A percentile compares a stretch with the other conserved stretches of the same genome.
Evolutionary conservation across 306 rosid species (phyloP).

Genomic region (Sicyos edulis): DNA sequence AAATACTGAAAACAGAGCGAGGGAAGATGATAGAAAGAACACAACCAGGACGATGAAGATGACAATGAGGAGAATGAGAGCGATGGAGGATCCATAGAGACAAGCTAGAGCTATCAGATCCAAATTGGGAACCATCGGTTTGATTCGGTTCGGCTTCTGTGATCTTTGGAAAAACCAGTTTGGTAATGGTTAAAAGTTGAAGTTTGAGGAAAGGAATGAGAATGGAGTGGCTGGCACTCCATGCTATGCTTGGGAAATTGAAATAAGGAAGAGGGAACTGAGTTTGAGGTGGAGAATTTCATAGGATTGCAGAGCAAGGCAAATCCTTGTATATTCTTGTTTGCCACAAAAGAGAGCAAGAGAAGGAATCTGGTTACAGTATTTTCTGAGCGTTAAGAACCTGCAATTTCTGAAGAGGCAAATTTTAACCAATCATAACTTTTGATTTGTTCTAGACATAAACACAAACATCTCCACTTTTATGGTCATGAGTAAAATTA

Average conservation of each 20-base stretch:
- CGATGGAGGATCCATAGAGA: slow-evolving; percentile 35
- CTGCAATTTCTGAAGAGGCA: not conserved
- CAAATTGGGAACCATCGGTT: slow-evolving; percentile 29
- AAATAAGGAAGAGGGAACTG: not conserved
- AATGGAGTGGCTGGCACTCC: slow-evolving; percentile 30
- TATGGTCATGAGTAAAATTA: not conserved
- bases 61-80: slow-evolving; percentile 26
- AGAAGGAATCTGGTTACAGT: slow-evolving; percentile 14
- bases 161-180: not conserved
- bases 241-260: slow-evolving; percentile 17
- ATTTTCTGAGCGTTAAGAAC: not conserved
- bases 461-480: not conserved
- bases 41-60: slow-evolving; percentile 14
- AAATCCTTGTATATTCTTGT: slow-evolving; percentile 8
- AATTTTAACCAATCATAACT: not conserved
- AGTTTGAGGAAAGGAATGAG: slow-evolving; percentile 9
- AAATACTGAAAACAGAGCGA: slow-evolving; percentile 23
- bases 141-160: not conserved
- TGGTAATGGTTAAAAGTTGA: not conserved
- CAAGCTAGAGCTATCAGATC: slow-evolving; percentile 32
- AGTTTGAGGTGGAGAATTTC: not conserved
- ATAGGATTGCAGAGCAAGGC: slow-evolving; percentile 20
- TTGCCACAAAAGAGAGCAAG: slow-evolving; percentile 19
- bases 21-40: slow-evolving; percentile 25
- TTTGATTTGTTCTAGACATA: not conserved